Evolutionary conservation across 441 rosid genomes (phyloP).

Genomic region (Adansonia rubrostipa): DNA sequence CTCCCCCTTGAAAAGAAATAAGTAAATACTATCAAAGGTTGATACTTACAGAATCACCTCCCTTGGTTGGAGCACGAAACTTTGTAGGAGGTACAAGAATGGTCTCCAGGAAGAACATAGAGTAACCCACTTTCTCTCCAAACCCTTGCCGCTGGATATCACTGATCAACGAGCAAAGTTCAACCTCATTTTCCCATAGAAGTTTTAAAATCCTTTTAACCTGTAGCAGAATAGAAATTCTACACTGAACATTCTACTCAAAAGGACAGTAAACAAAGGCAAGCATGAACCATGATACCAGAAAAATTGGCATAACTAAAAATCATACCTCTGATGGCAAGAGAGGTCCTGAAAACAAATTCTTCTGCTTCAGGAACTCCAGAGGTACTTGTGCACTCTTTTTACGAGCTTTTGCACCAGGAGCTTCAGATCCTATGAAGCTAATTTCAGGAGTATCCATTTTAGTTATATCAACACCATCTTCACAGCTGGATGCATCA

Average conservation of each 20-base stretch:
- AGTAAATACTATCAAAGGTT: not conserved
- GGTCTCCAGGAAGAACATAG: slow-evolving; percentile 79
- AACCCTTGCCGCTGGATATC: slow-evolving; percentile 70
- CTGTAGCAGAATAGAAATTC: slow-evolving; percentile 41
- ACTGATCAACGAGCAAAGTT: slow-evolving; percentile 75
- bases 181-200: slow-evolving; percentile 87
- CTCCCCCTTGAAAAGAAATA: slow-evolving; percentile 17
- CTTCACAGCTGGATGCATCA: slow-evolving; percentile 21
- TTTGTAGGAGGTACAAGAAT: slow-evolving; percentile 89
- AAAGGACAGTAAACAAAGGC: slow-evolving; percentile 10
- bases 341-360: slow-evolving; percentile 48
- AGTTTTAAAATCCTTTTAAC: slow-evolving; percentile 60
- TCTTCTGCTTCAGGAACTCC: slow-evolving; percentile 47
- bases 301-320: slow-evolving; percentile 21
- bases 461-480: slow-evolving; percentile 39
- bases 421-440: slow-evolving; percentile 38
- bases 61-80: slow-evolving; percentile 88
- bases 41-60: slow-evolving; percentile 74
- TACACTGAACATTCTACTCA: slow-evolving; percentile 22
- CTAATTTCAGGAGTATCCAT: slow-evolving; percentile 28
- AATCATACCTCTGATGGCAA: slow-evolving; percentile 77
- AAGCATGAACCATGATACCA: slow-evolving; percentile 4
- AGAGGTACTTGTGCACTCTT: slow-evolving; percentile 33
- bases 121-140: slow-evolving; percentile 50
- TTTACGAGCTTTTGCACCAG: slow-evolving; percentile 36